A percentile compares a stretch with the other conserved stretches of the same genome.
Evolutionary conservation across 129 eudicot genomes (phyloP).

Genomic region (Chrysanthemum seticuspe): DNA sequence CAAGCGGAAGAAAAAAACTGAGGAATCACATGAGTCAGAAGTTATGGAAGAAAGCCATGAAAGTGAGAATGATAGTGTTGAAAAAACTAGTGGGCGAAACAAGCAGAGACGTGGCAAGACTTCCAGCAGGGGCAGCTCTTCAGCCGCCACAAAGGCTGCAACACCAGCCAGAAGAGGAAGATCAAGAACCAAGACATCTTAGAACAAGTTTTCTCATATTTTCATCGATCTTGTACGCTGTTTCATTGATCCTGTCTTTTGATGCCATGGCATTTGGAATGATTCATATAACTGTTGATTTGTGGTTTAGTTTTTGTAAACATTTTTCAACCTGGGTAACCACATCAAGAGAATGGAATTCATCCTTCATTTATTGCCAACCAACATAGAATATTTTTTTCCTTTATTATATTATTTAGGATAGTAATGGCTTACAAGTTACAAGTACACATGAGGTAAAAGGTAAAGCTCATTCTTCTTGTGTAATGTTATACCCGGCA

Average conservation of each 20-base stretch:
- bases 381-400: too few species aligned
- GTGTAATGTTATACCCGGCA: background rate
- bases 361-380: too few species aligned
- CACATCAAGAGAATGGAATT: too few species aligned
- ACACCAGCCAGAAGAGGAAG: slow-evolving; percentile 42
- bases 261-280: background rate
- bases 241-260: background rate
- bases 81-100: slow-evolving; percentile 23
- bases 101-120: slow-evolving; percentile 45
- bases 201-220: slow-evolving; percentile 14
- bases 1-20: slow-evolving; percentile 50
- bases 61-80: slow-evolving; percentile 41
- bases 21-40: slow-evolving; percentile 61
- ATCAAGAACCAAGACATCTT: slow-evolving; percentile 55
- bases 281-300: background rate
- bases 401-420: too few species aligned
- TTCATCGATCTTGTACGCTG: background rate
- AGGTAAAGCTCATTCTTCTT: slow-evolving; percentile 1
- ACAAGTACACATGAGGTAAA: background rate
- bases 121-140: slow-evolving; percentile 49
- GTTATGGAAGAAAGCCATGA: slow-evolving; percentile 38
- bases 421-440: background rate
- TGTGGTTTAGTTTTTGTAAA: background rate
- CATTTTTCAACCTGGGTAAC: background rate
- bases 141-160: slow-evolving; percentile 32